Conservation (phyloP, 768 basidiomycete genomes). For the Pleurotus pulmonarius region DNA sequence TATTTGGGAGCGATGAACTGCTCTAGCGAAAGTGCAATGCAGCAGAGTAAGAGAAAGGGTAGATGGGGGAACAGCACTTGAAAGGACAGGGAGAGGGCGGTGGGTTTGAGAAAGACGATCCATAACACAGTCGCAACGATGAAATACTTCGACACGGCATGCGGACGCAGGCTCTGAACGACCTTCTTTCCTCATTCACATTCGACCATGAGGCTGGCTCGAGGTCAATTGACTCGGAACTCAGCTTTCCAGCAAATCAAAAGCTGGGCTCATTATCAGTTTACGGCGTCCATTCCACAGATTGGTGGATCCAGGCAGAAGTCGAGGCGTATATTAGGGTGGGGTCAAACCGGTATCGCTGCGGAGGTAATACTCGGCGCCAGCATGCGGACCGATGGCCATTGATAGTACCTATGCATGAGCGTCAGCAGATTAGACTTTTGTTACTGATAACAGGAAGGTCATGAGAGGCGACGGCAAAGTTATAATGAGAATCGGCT, state of each 20-base stretch:
- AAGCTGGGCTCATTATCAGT: neutral
- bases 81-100: neutral
- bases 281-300: neutral
- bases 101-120: neutral
- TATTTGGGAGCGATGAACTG: no score
- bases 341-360: neutral
- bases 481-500: no score
- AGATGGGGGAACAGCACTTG: no score
- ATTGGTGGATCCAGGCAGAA: neutral
- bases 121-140: neutral
- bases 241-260: neutral
- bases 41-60: no score
- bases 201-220: neutral
- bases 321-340: neutral
- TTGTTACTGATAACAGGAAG: neutral
- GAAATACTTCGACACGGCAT: constrained; percentile 3
- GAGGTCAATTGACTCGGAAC: constrained; percentile 7
- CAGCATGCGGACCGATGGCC: neutral
- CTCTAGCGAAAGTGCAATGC: no score
- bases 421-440: no score
- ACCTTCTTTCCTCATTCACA: neutral
- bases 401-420: neutral
- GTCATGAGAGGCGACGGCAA: no score
- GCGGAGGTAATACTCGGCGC: neutral
- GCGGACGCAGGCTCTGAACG: neutral